Base-by-base conservation (phyloP, 2,329 filamentous ascomycete species). In the Neonectria sp. region DNA sequence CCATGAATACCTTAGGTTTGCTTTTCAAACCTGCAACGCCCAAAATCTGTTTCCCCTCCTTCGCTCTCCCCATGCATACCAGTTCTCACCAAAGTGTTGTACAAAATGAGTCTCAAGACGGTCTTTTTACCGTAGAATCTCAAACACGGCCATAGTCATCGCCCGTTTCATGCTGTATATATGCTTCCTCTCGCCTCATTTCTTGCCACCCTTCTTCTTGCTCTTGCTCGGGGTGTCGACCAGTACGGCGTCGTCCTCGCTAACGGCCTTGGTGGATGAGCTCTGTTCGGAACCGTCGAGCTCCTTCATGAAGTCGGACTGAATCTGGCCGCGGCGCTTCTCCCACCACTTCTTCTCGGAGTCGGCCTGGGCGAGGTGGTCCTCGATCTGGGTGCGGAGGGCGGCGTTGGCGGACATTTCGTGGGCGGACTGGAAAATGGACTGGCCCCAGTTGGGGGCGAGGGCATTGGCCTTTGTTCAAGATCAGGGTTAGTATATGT, bases 341-440 rank as follows among this genome's bases (percentile, higher is more conserved):
- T 94, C 93, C 96, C 96, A 99, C 94, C 95, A 97, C 77, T 92
- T 88, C 83, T 93, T 93, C 83, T 98, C 96, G 46, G 90, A 85
- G 11, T 88, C 86, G 2, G 90, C 85, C 76, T 93, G 92, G 31
- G 86, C 83, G 75, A 95, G 91, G 65, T 97, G 90, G 69, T 95
- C 92, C 53, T 91, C 88, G 24, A 97, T 86, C 56, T 91, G 89
- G 71, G 91, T 86, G 72, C 94, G 93, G 77, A 97, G 88, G 53
- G 91, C 83, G 48, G 89, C 88, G 83, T 98, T 98, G 78, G 94
- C 92, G 66, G 93, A 91, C 82, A 99, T 98, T 82, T 99, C 96
- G 82, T 97, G 97, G 62, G 96, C 96, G 52, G 93, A 95, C 82
- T 99, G 96, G 88, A 99, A 99, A 80, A 99, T 98, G 63, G 89